A percentile compares a stretch with the other conserved stretches of the same genome.
These are phyloP conservation scores for Periconia sp. DNA, from an alignment of 2,329 filamentous ascomycete species.

Conservation along the genomic window DNA sequence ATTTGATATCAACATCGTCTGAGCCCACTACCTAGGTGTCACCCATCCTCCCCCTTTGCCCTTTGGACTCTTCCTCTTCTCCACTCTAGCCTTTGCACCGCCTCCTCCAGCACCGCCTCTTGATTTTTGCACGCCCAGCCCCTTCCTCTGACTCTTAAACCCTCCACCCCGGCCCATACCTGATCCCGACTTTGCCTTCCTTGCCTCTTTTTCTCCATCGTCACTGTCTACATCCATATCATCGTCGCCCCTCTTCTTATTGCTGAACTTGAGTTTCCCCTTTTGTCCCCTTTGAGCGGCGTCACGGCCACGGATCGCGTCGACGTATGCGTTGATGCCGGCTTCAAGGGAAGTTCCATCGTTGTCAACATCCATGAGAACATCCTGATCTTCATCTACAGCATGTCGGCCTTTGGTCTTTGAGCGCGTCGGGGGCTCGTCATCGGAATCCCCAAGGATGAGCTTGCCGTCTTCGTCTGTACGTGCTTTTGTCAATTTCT, in stretches of 20 bases:
- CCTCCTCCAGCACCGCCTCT: conserved; percentile 27
- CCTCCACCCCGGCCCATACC: conserved; percentile 34
- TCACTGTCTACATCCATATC: conserved; percentile 55
- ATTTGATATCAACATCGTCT: too few relatives aligned
- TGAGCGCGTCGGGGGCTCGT: conserved; percentile 41
- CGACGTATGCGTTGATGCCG: conserved; percentile 66
- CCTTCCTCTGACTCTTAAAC: conserved; percentile 38
- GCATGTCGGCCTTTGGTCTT: conserved; percentile 39
- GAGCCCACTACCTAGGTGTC: not conserved
- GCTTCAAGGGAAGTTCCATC: conserved; percentile 53
- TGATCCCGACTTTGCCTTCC: conserved; percentile 43
- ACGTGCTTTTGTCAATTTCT: conserved; percentile 50
- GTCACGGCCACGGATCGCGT: conserved; percentile 65
- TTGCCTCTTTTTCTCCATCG: conserved; percentile 35
- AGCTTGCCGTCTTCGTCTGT: conserved; percentile 79
- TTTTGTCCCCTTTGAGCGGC: conserved; percentile 64
- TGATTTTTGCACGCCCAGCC: conserved; percentile 45
- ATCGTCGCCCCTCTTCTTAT: conserved; percentile 52
- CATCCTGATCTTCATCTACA: conserved; percentile 47
- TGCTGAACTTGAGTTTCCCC: conserved; percentile 66
- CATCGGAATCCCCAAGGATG: conserved; percentile 67
- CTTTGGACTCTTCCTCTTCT: conserved; percentile 24
- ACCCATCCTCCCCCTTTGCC: conserved; percentile 6
- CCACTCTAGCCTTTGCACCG: conserved; percentile 11
- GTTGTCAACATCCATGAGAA: conserved; percentile 67